Conservation (phyloP, 257 asterid genomes). For the Leptodermis oblonga region DNA sequence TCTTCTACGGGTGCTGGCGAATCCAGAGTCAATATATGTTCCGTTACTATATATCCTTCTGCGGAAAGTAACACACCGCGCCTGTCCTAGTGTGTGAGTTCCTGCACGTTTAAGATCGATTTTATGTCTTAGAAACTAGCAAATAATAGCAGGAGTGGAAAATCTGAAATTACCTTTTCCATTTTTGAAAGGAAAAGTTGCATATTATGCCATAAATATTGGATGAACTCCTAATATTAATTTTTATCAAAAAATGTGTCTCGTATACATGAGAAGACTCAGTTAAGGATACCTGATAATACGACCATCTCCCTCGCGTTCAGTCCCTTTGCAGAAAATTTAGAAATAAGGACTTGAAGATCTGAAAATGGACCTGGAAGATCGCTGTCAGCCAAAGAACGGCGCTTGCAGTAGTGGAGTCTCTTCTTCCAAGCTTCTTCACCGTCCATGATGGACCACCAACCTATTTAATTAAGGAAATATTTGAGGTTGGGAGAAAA, state of each 20-base stretch:
- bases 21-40: slow-evolving; percentile 33
- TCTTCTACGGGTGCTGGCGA: slow-evolving; percentile 27
- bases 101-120: slow-evolving; percentile 25
- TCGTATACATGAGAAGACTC: no score
- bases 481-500: no score
- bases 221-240: no score
- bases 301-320: slow-evolving; percentile 24
- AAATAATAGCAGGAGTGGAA: no score
- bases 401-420: slow-evolving; percentile 23
- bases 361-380: slow-evolving; percentile 16
- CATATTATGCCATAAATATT: no score
- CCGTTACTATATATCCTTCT: slow-evolving; percentile 22
- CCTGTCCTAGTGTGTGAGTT: slow-evolving; percentile 34
- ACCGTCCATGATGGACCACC: slow-evolving; percentile 30
- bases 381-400: slow-evolving; percentile 12
- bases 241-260: no score
- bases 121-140: no score
- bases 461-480: slow-evolving; percentile 4
- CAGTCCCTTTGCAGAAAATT: slow-evolving; percentile 15
- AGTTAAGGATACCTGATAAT: slow-evolving; percentile 26
- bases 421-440: slow-evolving; percentile 26
- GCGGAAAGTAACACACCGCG: slow-evolving; percentile 23
- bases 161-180: no score
- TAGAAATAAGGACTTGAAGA: neutral
- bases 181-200: no score